These are phyloP conservation scores for Entonaema liquescens DNA, from an alignment of 495 filamentous ascomycete genomes.

Conservation along the genomic window DNA sequence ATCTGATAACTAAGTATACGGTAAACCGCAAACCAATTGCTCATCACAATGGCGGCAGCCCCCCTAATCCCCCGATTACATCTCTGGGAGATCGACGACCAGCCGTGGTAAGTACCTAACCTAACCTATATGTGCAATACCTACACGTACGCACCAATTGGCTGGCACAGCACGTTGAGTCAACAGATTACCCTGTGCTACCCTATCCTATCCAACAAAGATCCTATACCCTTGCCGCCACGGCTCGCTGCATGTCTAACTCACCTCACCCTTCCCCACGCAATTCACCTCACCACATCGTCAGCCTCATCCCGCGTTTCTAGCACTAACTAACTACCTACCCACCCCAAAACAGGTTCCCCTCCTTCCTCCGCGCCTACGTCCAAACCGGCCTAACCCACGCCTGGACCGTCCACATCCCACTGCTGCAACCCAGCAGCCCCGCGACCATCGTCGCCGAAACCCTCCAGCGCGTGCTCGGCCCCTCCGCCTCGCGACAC, in stretches of 20 bases:
- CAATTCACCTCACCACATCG: not conserved
- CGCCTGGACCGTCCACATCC: conserved; percentile 58
- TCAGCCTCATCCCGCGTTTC: not conserved
- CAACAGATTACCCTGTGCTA: too few species aligned
- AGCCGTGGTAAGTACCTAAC: conserved; percentile 60
- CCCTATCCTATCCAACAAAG: conserved; percentile 28
- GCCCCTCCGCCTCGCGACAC: conserved; percentile 51
- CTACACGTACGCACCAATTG: conserved; percentile 29
- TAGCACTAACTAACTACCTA: conserved; percentile 7
- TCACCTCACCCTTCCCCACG: not conserved
- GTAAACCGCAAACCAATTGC: not conserved
- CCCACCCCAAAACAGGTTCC: conserved; percentile 54
- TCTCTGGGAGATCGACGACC: conserved; percentile 65
- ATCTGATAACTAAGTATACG: not conserved
- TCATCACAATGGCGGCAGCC: conserved; percentile 50
- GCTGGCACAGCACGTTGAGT: conserved; percentile 16
- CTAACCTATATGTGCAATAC: too few species aligned
- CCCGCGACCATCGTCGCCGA: conserved; percentile 58
- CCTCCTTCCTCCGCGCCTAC: conserved; percentile 57
- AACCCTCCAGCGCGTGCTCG: conserved; percentile 56
- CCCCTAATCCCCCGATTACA: conserved; percentile 62
- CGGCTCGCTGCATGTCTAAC: not conserved
- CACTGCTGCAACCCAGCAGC: conserved; percentile 55
- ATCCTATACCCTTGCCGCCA: not conserved
- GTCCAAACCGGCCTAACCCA: conserved; percentile 62